phyloP scores from a whole-genome alignment of 2,329 filamentous ascomycete species.

The Cyphellophora attinorum region DNA sequence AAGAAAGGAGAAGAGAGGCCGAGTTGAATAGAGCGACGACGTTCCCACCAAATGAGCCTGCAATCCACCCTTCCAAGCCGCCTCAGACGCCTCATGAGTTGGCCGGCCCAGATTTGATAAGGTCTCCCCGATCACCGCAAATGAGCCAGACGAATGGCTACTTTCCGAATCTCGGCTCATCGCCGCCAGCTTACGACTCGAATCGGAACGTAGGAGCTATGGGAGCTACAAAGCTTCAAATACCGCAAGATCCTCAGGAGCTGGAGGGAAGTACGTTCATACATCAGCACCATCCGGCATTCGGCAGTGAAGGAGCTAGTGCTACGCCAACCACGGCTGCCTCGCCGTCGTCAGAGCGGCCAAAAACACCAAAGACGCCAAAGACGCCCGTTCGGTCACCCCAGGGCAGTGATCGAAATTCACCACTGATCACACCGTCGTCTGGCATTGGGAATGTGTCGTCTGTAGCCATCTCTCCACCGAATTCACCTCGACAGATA shows the following conservation, averaged over 20 bases:
- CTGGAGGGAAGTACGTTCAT: slow-evolving; percentile 20
- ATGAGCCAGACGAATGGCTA: background rate
- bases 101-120: slow-evolving; percentile 10
- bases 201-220: background rate
- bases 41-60: slow-evolving; percentile 16
- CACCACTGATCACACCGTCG: background rate
- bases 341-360: background rate
- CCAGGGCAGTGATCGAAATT: background rate
- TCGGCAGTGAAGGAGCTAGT: background rate
- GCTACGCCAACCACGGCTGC: background rate
- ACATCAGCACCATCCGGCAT: slow-evolving; percentile 19
- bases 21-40: slow-evolving; percentile 10
- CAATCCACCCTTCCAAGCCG: slow-evolving; percentile 8
- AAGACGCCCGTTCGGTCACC: background rate
- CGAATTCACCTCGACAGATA: background rate
- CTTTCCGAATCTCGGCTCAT: slow-evolving; percentile 5
- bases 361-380: background rate
- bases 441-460: background rate
- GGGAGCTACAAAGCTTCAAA: slow-evolving; percentile 1
- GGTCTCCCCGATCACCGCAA: background rate
- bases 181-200: slow-evolving; percentile 15
- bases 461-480: background rate
- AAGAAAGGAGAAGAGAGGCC: slow-evolving; percentile 7
- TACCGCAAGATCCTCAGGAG: slow-evolving; percentile 10
- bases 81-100: slow-evolving; percentile 13